Percentiles rank a stretch among this genome's conserved stretches.
These are phyloP conservation scores for Ganoderma sinense DNA, from an alignment of 1,284 basidiomycete species.

Conservation along the genomic window DNA sequence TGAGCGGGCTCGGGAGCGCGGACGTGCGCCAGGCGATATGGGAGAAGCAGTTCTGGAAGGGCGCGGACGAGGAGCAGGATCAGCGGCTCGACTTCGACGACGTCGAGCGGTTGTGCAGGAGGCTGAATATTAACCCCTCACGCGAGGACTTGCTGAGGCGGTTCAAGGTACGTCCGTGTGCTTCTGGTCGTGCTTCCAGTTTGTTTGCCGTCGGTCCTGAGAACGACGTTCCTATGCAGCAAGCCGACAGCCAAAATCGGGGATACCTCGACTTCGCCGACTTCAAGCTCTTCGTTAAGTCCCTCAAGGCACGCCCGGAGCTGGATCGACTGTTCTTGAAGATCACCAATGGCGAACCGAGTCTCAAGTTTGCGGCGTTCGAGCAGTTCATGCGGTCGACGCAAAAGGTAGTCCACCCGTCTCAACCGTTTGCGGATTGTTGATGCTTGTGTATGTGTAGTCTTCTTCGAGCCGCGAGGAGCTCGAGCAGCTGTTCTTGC, in stretches of 20 bases:
- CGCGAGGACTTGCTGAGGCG: constrained; percentile 66
- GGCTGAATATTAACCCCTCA: constrained; percentile 77
- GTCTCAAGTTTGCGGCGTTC: constrained; percentile 66
- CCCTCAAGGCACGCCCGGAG: constrained; percentile 86
- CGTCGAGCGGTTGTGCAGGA: constrained; percentile 77
- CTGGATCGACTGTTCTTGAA: constrained; percentile 73
- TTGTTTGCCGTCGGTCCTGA: constrained; percentile 3
- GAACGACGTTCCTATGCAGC: constrained; percentile 45
- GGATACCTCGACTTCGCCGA: constrained; percentile 84
- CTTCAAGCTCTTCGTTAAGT: constrained; percentile 88
- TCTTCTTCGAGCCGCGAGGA: constrained; percentile 53
- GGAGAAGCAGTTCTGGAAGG: constrained; percentile 87
- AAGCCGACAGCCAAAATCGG: constrained; percentile 72
- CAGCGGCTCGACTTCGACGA: constrained; percentile 77
- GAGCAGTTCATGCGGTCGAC: constrained; percentile 69
- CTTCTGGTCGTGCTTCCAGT: background rate
- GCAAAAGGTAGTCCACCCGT: constrained; percentile 62
- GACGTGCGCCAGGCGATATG: constrained; percentile 78
- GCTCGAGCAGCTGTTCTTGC: constrained; percentile 61
- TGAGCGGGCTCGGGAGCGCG: constrained; percentile 70
- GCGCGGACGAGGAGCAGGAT: constrained; percentile 64
- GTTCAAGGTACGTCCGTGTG: constrained; percentile 64
- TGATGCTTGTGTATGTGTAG: constrained; percentile 42
- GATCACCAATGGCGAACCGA: constrained; percentile 49
- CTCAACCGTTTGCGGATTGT: background rate